phyloP scores from a whole-genome alignment of 495 filamentous ascomycete species.

The Aspergillus biplanus region DNA sequence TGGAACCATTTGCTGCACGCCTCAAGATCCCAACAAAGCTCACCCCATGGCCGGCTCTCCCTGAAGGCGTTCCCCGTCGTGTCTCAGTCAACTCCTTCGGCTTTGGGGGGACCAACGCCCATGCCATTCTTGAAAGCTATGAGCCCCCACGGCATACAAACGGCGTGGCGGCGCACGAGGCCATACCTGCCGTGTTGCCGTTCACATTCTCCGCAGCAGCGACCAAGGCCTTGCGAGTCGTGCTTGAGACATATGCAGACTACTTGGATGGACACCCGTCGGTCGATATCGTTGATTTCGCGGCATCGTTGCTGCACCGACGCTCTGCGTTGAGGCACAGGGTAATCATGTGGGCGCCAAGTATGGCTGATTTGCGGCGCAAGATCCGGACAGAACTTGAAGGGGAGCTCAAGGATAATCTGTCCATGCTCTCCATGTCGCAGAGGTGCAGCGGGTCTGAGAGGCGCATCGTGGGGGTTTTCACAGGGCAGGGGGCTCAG shows the following conservation, averaged over 20 bases:
- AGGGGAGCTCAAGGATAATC: not conserved
- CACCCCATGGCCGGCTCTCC: constrained; percentile 21
- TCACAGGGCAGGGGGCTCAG: constrained; percentile 38
- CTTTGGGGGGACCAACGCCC: constrained; percentile 66
- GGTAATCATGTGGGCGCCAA: too few species aligned
- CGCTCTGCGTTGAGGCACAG: too few species aligned
- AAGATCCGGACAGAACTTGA: not conserved
- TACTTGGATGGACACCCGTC: not conserved
- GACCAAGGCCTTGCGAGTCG: constrained; percentile 11
- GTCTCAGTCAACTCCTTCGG: constrained; percentile 60
- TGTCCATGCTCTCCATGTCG: not conserved
- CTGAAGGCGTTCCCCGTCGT: constrained; percentile 46
- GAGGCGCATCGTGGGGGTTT: constrained; percentile 30
- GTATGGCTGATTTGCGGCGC: not conserved
- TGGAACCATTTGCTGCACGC: constrained; percentile 13
- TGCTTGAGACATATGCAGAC: not conserved
- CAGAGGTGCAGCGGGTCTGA: too few species aligned
- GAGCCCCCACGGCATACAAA: not conserved
- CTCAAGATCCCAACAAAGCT: constrained; percentile 20
- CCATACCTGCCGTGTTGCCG: constrained; percentile 5
- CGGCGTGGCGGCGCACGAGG: not conserved
- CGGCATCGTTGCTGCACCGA: too few species aligned
- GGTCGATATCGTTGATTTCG: constrained; percentile 1
- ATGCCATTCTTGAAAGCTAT: constrained; percentile 56
- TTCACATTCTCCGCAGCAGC: constrained; percentile 32